Evolutionary conservation across 2,329 filamentous ascomycete genomes (phyloP).

Genomic region (Beauveria bassiana): DNA sequence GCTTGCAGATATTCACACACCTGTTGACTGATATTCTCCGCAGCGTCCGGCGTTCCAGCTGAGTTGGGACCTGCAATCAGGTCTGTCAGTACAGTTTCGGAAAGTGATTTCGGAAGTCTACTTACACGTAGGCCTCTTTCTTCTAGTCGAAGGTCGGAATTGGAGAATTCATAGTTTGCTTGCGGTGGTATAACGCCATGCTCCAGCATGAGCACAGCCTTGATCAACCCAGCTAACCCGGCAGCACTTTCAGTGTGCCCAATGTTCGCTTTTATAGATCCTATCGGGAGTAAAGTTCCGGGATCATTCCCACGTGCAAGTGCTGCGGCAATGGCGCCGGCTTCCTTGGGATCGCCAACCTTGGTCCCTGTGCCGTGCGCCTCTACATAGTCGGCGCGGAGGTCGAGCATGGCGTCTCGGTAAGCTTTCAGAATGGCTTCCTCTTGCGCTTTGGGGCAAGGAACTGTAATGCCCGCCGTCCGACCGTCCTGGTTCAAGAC

Average conservation of each 20-base stretch:
- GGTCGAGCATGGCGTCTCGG: constrained; percentile 23
- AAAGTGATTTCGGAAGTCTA: fast-evolving
- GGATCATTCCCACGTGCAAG: not conserved
- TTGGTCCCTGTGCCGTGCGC: constrained; percentile 33
- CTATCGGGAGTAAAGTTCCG: constrained; percentile 16
- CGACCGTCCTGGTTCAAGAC: constrained; percentile 32
- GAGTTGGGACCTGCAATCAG: not conserved
- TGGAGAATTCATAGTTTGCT: constrained; percentile 14
- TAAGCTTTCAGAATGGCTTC: constrained; percentile 30
- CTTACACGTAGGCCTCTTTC: not conserved
- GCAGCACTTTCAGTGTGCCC: constrained; percentile 21
- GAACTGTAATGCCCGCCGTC: constrained; percentile 33
- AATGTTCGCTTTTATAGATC: constrained; percentile 24
- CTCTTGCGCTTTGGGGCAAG: constrained; percentile 18
- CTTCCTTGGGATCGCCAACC: constrained; percentile 23
- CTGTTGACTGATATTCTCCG: constrained; percentile 4
- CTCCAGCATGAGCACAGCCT: constrained; percentile 19
- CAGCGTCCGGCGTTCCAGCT: constrained; percentile 13
- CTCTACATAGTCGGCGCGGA: constrained; percentile 27
- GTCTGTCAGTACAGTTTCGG: not conserved
- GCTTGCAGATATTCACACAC: not conserved
- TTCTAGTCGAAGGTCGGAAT: not conserved
- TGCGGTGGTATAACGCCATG: constrained; percentile 12
- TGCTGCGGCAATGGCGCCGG: constrained; percentile 13
- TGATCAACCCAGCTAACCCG: constrained; percentile 21